phyloP scores from a whole-genome alignment of 2,329 filamentous ascomycete genomes.

The Orbilia javanica region DNA sequence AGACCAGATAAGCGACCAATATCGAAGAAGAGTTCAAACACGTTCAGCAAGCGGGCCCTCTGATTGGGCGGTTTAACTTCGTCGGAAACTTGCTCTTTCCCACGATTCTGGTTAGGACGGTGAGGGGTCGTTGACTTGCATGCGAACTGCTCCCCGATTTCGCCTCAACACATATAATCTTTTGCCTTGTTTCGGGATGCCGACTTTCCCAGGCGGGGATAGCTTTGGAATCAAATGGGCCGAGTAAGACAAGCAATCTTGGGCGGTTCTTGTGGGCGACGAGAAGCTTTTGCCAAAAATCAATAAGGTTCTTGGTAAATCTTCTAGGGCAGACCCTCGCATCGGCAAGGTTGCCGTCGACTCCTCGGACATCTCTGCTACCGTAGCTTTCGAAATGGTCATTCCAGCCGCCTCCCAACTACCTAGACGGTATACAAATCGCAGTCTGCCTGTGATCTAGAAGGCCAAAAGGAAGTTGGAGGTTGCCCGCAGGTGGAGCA shows the following conservation, averaged over 20 bases:
- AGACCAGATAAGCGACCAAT: conserved; percentile 35
- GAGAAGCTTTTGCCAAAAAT: conserved; percentile 41
- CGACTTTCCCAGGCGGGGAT: conserved; percentile 47
- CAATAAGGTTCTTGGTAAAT: conserved; percentile 13
- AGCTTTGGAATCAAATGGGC: conserved; percentile 14
- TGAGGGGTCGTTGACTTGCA: conserved; percentile 14
- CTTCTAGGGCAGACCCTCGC: conserved; percentile 30
- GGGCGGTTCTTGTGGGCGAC: conserved; percentile 29
- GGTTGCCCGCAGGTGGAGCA: neutral
- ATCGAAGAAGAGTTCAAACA: conserved; percentile 33
- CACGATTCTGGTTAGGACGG: conserved; percentile 25
- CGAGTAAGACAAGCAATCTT: conserved; percentile 38
- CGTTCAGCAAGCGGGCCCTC: conserved; percentile 13
- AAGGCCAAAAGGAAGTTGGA: conserved; percentile 35
- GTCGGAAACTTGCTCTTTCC: conserved; percentile 27
- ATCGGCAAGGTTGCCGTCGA: neutral
- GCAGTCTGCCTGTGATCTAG: conserved; percentile 28
- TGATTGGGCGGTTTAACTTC: conserved; percentile 26
- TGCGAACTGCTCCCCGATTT: neutral
- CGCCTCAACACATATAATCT: conserved; percentile 13
- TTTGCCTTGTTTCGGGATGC: conserved; percentile 20
- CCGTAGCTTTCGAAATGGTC: conserved; percentile 3
- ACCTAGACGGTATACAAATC: conserved; percentile 2
- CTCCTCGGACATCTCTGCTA: neutral
- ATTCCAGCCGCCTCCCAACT: conserved; percentile 21